Evolutionary conservation across 495 filamentous ascomycete species (phyloP), one percentile per base, ranked within the genome.

Genomic region (Oidiodendron maius): DNA sequence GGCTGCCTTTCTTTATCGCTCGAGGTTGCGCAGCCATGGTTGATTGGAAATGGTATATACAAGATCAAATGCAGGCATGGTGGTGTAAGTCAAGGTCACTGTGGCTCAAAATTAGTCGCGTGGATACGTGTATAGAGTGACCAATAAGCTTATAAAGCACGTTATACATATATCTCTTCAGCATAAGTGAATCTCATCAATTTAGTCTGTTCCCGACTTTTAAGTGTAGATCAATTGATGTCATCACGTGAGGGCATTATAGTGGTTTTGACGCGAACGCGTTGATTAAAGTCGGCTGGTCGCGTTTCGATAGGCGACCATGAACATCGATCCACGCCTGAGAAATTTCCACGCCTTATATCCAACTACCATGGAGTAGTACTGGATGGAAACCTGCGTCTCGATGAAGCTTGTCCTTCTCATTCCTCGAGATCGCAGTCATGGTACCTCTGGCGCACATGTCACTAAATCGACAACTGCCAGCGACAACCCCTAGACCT

Each of bases 401-500:
- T 52, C 53, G 40, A 56, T 56, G 53, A 43, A 48, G 48, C 17
- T 56, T 48, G 18, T 23, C 39, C 25, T 22, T 13, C 39, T 42
- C 23, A 30, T 30, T 12, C 5, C 26, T 30, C 26, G 26, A 30
- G 26, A 5, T 30, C 26, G 26, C 26, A 30, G 26, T 30, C 26
- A 30, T 30, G 26, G 26, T 30, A 30, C 12, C 26, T 30, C 26
- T 30, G 5, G 26, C 5, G 26, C 26, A 30, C 5, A 12, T 12
- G 5, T 30, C 26, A 30, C 26, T 30, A 5, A 5, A 5, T 30
- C 26, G 26, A 30, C 26, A 5, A 30, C 26, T 30, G 26, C 26
- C 26, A 30, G 26, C 26, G 50, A 71, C 74, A 35, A 57, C 61
- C 36, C 63, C 69, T 41, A 69, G 74, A 66, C 75, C 75, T n/a